Percentiles rank a stretch among this genome's conserved stretches.
Evolutionary conservation across 2,329 filamentous ascomycete genomes (phyloP).

Genomic region (Septoria linicola): DNA sequence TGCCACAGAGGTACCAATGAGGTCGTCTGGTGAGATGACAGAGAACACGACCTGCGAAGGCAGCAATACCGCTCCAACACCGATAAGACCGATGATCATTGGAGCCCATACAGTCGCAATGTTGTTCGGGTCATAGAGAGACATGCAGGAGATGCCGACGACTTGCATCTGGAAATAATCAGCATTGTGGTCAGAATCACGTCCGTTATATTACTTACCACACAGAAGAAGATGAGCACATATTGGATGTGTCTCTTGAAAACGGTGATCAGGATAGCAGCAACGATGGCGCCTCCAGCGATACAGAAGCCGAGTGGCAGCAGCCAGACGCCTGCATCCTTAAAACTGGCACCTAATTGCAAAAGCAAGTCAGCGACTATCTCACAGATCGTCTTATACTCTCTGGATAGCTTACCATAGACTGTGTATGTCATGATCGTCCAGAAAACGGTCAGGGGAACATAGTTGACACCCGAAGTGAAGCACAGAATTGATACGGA

Average conservation of each 20-base stretch:
- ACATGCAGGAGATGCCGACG: constrained; percentile 40
- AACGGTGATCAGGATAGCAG: constrained; percentile 57
- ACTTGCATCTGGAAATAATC: too few species aligned
- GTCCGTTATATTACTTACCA: too few species aligned
- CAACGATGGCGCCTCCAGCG: constrained; percentile 58
- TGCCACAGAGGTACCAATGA: constrained; percentile 66
- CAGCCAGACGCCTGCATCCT: constrained; percentile 56
- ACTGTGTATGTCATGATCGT: constrained; percentile 62
- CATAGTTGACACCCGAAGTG: constrained; percentile 37
- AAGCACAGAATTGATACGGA: constrained; percentile 23
- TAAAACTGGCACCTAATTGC: constrained; percentile 20
- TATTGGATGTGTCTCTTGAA: constrained; percentile 59
- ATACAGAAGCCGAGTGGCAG: constrained; percentile 65
- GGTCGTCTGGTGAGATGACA: constrained; percentile 66
- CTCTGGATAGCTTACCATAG: too few species aligned
- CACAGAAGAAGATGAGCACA: constrained; percentile 58
- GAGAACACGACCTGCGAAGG: constrained; percentile 65
- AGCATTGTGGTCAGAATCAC: too few species aligned
- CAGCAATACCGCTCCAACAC: constrained; percentile 66
- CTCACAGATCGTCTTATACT: too few species aligned
- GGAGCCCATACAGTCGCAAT: constrained; percentile 42
- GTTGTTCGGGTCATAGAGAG: constrained; percentile 27
- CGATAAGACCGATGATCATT: constrained; percentile 59
- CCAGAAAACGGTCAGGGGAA: constrained; percentile 55
- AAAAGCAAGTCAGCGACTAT: too few species aligned